Base-by-base conservation (phyloP, 2,329 filamentous ascomycete species). In the Ophiocordyceps camponoti-saundersi region DNA sequence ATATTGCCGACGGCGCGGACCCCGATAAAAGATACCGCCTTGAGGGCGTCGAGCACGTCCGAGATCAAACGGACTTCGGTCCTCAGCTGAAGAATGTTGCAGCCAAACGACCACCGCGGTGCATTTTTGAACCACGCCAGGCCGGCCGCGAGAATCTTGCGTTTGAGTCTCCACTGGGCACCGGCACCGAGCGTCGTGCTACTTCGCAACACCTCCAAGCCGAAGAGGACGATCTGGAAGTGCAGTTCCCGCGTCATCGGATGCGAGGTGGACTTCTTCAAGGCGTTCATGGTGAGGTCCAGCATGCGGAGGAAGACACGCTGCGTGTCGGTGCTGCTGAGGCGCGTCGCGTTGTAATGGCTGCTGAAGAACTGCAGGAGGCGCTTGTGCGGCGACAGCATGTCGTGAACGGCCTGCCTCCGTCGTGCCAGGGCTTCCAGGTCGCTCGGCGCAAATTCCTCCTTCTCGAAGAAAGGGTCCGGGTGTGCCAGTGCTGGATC, bases 381-480 rank as follows among this genome's bases (percentile, higher is more conserved):
- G 22, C 85, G 80, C 46, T 85, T 79, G 61, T 98, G 92, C 4
- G 92, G 92, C 8, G 86, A 81, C 39, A 98, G 77, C 46, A 90
- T 67, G 56, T 92, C 84, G 56, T 94, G 85, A 2, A 88, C 81
- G 26, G 76, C 67, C 55, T 92, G 83, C 57, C 90, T 87, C 46
- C 80, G 77, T 62, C 81, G 86, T 16, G 79, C 72, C 52, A 95
- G 69, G 15, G 75, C 67, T 48, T 80, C 78, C 55, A 85, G 82
- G 58, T 95, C 88, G 48, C 85, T 94, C 2, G 92, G 90, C 5
- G 90, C 85, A 57, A 95, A 94, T 58, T 99, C 92, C 60, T 92
- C 82, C 57, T 83, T 90, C 34, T 88, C 68, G 55, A 88, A 92
- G 65, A 99, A 94, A 0, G 93, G 89, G 59, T 98, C 89, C 1